These are phyloP conservation scores for Ascochyta rabiei DNA, from an alignment of 2,329 filamentous ascomycete genomes.

Conservation along the genomic window DNA sequence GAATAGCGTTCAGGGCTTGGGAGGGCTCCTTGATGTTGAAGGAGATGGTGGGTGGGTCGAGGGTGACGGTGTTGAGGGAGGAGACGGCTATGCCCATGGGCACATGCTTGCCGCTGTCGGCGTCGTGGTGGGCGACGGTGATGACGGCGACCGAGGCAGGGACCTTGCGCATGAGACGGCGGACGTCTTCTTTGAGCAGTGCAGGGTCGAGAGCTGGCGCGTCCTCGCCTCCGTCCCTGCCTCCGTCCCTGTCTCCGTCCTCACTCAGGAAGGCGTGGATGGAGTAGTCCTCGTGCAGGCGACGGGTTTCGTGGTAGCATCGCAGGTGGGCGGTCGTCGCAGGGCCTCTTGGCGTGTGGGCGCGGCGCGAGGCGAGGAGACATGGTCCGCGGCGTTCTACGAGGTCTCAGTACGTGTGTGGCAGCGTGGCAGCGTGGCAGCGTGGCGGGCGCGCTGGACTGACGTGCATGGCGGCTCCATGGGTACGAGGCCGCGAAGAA, in stretches of 20 bases:
- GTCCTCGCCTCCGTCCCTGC: background rate
- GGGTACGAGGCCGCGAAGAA: slow-evolving; percentile 55
- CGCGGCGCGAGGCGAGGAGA: background rate
- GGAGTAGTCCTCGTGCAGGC: background rate
- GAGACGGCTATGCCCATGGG: slow-evolving; percentile 61
- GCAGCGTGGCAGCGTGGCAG: background rate
- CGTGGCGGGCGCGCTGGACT: slow-evolving; percentile 8
- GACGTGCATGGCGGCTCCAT: slow-evolving; percentile 46
- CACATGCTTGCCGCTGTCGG: slow-evolving; percentile 17
- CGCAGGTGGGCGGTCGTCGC: background rate
- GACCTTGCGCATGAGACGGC: slow-evolving; percentile 59
- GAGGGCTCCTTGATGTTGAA: slow-evolving; percentile 67
- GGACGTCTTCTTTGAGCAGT: slow-evolving; percentile 23
- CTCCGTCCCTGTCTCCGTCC: background rate
- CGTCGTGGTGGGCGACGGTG: slow-evolving; percentile 45
- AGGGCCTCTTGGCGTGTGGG: background rate
- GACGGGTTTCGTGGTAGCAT: slow-evolving; percentile 4
- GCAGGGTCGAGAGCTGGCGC: background rate
- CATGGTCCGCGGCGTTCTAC: slow-evolving; percentile 21
- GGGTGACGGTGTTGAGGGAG: slow-evolving; percentile 64
- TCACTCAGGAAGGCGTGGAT: background rate
- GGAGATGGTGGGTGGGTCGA: slow-evolving; percentile 64
- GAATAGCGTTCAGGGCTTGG: slow-evolving; percentile 61
- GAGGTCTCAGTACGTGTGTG: slow-evolving; percentile 1
- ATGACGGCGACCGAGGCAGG: slow-evolving; percentile 64